phyloP scores from a whole-genome alignment of 352 stramenopile genomes.

The Globisporangium canariense region DNA sequence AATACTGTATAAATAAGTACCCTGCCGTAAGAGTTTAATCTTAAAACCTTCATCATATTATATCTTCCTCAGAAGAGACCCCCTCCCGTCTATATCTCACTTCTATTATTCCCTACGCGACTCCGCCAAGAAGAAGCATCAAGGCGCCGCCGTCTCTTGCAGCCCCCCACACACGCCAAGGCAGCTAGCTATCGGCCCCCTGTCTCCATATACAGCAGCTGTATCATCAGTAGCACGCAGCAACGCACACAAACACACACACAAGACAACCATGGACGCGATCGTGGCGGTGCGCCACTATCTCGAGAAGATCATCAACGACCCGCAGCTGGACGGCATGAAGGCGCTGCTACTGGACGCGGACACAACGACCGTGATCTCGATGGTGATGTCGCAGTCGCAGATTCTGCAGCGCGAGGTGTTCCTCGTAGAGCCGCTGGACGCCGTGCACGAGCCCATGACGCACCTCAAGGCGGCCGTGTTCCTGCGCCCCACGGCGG shows the following conservation, averaged over 20 bases:
- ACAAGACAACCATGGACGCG: slow-evolving; percentile 49
- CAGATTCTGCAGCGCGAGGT: slow-evolving; percentile 95
- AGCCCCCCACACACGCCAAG: neutral
- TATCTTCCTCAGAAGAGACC: neutral
- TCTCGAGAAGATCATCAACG: slow-evolving; percentile 80
- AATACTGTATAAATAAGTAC: neutral
- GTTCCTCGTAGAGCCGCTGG: slow-evolving; percentile 93
- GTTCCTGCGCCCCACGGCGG: slow-evolving; percentile 92
- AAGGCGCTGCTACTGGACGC: slow-evolving; percentile 96
- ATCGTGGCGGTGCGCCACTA: slow-evolving; percentile 71
- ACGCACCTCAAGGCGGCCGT: slow-evolving; percentile 94
- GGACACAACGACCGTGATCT: slow-evolving; percentile 94
- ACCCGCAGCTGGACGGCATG: slow-evolving; percentile 91
- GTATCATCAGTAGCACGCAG: too few relatives aligned
- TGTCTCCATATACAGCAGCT: neutral
- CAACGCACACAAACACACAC: neutral
- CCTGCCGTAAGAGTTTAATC: neutral
- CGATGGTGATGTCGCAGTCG: slow-evolving; percentile 94
- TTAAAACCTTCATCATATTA: slow-evolving; percentile 1
- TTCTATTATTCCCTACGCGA: slow-evolving; percentile 6
- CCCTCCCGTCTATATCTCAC: neutral
- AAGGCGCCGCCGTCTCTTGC: neutral
- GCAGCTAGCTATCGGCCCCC: neutral
- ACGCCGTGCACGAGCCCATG: slow-evolving; percentile 83
- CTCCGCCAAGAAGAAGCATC: neutral